Base-by-base conservation (phyloP, 306 rosid genomes). In the Cucurbita ficifolia region DNA sequence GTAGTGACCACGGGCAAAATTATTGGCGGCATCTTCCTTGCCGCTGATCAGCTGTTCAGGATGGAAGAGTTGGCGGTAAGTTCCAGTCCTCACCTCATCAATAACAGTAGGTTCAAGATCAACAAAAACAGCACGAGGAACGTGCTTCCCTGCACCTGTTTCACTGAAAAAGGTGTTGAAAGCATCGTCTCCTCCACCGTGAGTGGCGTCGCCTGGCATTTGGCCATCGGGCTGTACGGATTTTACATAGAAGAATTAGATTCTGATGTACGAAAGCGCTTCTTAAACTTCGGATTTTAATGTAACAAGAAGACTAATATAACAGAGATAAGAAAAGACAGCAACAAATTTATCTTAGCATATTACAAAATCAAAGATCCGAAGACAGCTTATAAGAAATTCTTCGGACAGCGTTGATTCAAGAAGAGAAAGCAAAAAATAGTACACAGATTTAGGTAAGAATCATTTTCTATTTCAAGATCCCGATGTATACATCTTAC, bases 151-250 rank as follows among this genome's bases (percentile, higher is more conserved):
- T 4, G 88, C 86, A 71, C 96, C 96, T 18, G 96, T 89, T 84
- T 89, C 96, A 42, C 96, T 89, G 85, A 89, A 89, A 76, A 89
- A 87, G 79, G 96, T 89, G 86, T 89, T 89, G 85, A 89, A 89
- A 58, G 90, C 96, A 83, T 89, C 96, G 52, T 89, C 92, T 7
- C 96, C 92, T 63, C 96, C 96, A 10, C 96, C 96, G 12, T 76
- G 45, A 45, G 90, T 89, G 72, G 81, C 82, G 60, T 89, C 96
- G 49, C 92, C 80, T 9, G 90, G 96, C 96, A 89, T 89, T 76
- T 87, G 92, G 39, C 92, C 96, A 85, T 89, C 96, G 39, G 96
- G 86, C 96, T 89, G 76, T 42, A 36, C 36, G 40, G 2, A 59
- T 22, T 22, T 6, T 2, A 8, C 16, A 75, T 8, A 61, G 24